Evolutionary conservation across 176 grass and related monocot species (phyloP).

Genomic region (Paspalum notatum): DNA sequence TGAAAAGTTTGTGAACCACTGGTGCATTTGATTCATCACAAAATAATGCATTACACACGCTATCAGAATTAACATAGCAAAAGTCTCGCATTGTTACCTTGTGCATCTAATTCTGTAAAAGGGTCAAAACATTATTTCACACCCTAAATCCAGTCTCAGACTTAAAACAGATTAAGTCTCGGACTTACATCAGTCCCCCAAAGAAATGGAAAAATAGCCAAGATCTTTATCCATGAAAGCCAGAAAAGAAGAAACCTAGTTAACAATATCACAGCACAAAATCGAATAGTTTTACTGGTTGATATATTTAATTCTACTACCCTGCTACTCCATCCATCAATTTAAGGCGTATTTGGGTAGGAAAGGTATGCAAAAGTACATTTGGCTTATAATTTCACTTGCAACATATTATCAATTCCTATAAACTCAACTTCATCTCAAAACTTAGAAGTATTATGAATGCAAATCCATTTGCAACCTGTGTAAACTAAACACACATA

Average conservation of each 20-base stretch:
- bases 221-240: not conserved
- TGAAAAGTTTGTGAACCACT: too few relatives aligned
- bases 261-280: not conserved
- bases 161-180: not conserved
- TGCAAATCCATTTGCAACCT: too few relatives aligned
- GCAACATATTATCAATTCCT: too few relatives aligned
- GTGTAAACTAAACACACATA: too few relatives aligned
- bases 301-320: not conserved
- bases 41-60: not conserved
- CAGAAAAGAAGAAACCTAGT: not conserved
- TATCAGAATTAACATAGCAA: not conserved
- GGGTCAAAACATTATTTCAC: not conserved
- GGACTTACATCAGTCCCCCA: not conserved
- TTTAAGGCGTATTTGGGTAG: too few relatives aligned
- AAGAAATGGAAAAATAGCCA: constrained; percentile 8
- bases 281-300: not conserved
- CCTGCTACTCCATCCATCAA: too few relatives aligned
- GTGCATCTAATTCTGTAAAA: not conserved
- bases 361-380: too few relatives aligned
- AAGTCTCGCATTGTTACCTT: not conserved
- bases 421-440: too few relatives aligned
- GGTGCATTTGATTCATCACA: too few relatives aligned
- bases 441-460: too few relatives aligned
- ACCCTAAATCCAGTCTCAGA: not conserved
- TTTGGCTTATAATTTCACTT: too few relatives aligned